Evolutionary conservation across 2,329 filamentous ascomycete species (phyloP), one percentile per base, ranked within the genome.

Genomic region (Podosphaera fusca): DNA sequence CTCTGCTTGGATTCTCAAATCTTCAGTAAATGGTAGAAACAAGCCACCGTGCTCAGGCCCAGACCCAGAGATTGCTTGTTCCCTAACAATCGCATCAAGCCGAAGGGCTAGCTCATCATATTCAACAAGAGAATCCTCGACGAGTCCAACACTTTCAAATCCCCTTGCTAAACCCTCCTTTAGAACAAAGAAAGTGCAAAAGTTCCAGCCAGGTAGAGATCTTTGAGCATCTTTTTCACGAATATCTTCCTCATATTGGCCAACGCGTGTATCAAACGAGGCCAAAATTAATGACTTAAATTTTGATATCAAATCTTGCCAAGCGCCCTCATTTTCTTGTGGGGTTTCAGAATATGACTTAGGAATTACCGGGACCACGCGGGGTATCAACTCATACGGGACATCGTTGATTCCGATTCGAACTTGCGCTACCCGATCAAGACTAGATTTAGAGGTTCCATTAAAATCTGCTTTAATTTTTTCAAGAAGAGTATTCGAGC

Each of bases 151-250:
- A 66, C 87, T 96, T 69, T 98, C 94, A 63, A 98, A 95, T 0
- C 90, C 94, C 62, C 87, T 79, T 1, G 92, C 90, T 40, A 98
- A 72, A 0, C 92, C 92, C 69, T 98, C 92, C 66, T 98, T 98
- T 7, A 98, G 75, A 14, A 98, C 89, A 68, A 98, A 98, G 68
- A 98, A 98, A 0, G 92, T 98, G 70, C 92, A 96, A 67, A 98
- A 98, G 66, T 98, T 98, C 92, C 92, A 98, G 0, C 92, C 92
- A 0, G 92, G 92, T 21, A 98, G 71, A 38, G 75, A 82, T 52
- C 90, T 78, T 68, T 96, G 89, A 0, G 83, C 79, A 63, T 96
- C 90, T 66, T 89, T 92, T 68, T 95, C 92, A 60, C 87, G 85
- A 63, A 98, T 95, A 63, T 98, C 92, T 59, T 95, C 89, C 69